A percentile compares a stretch with the other conserved stretches of the same genome.
phyloP scores from a whole-genome alignment of 768 basidiomycete species.

The Austroboletus eburneus region DNA sequence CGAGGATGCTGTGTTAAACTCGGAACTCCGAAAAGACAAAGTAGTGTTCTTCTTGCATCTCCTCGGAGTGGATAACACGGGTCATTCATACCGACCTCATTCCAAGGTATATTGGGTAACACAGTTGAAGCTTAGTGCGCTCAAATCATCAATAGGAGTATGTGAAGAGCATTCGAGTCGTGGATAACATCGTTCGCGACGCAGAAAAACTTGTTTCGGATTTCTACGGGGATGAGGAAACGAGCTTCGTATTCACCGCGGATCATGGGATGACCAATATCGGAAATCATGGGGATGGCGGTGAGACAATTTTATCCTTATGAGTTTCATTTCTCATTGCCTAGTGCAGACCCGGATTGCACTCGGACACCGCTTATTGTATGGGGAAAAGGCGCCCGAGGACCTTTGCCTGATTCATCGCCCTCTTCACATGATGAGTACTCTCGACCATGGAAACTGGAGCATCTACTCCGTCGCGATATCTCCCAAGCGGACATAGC shows the following conservation, averaged over 20 bases:
- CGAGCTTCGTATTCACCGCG: constrained; percentile 76
- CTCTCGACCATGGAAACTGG: constrained; percentile 59
- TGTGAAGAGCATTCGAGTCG: constrained; percentile 77
- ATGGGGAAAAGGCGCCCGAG: constrained; percentile 78
- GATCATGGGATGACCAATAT: constrained; percentile 90
- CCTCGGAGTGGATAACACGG: constrained; percentile 81
- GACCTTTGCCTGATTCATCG: constrained; percentile 52
- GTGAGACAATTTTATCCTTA: constrained; percentile 34
- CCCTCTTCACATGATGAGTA: constrained; percentile 68
- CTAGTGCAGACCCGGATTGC: constrained; percentile 69
- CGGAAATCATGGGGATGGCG: constrained; percentile 87
- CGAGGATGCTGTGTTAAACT: constrained; percentile 42
- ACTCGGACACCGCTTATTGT: constrained; percentile 80
- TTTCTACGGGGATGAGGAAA: constrained; percentile 67
- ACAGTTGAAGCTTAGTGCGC: not conserved
- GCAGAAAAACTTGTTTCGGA: constrained; percentile 57
- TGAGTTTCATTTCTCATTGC: constrained; percentile 5
- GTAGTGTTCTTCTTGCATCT: constrained; percentile 82
- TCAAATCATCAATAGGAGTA: constrained; percentile 56
- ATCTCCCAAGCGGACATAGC: constrained; percentile 83
- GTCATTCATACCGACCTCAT: constrained; percentile 81
- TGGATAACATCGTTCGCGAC: constrained; percentile 67
- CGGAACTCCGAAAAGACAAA: constrained; percentile 51
- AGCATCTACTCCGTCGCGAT: constrained; percentile 60
- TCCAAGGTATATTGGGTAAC: constrained; percentile 50